phyloP scores from a whole-genome alignment of 1,139 yeast genomes.

The Kodamaea alishanica region DNA sequence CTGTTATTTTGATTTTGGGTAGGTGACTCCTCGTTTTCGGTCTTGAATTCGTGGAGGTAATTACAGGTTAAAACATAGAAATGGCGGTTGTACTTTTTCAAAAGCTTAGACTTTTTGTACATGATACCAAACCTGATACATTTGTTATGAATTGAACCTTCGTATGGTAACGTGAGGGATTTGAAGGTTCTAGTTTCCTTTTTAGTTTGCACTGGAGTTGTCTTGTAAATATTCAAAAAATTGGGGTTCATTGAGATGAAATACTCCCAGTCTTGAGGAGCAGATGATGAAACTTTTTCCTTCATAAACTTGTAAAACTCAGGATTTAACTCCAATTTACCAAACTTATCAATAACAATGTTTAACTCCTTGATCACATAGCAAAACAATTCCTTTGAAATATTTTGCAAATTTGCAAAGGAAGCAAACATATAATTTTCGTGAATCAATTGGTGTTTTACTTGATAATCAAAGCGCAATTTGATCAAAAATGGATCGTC shows the following conservation, averaged over 20 bases:
- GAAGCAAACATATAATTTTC: constrained; percentile 47
- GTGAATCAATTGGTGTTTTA: constrained; percentile 40
- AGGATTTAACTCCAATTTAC: constrained; percentile 24
- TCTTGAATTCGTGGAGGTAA: constrained; percentile 43
- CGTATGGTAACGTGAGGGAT: constrained; percentile 32
- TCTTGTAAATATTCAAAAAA: constrained; percentile 34
- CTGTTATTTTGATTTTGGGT: constrained; percentile 14
- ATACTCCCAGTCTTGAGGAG: constrained; percentile 37
- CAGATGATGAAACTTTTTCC: constrained; percentile 20
- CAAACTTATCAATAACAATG: constrained; percentile 33
- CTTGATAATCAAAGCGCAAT: constrained; percentile 38
- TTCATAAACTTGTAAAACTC: constrained; percentile 23
- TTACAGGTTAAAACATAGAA: constrained; percentile 44
- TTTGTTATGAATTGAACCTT: constrained; percentile 40
- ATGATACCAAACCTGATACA: constrained; percentile 43
- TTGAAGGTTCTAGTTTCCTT: constrained; percentile 31
- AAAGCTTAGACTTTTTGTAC: constrained; percentile 41
- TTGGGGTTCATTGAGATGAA: constrained; percentile 35
- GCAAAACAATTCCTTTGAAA: constrained; percentile 39
- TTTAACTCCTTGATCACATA: constrained; percentile 40
- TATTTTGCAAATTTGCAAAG: constrained; percentile 42
- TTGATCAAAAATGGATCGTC: constrained; percentile 46
- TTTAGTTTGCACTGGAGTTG: constrained; percentile 24
- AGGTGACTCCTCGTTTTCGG: constrained; percentile 23
- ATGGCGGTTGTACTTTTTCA: constrained; percentile 38